Evolutionary conservation across 2,329 filamentous ascomycete genomes (phyloP).

Genomic region (Neonectria faginata): DNA sequence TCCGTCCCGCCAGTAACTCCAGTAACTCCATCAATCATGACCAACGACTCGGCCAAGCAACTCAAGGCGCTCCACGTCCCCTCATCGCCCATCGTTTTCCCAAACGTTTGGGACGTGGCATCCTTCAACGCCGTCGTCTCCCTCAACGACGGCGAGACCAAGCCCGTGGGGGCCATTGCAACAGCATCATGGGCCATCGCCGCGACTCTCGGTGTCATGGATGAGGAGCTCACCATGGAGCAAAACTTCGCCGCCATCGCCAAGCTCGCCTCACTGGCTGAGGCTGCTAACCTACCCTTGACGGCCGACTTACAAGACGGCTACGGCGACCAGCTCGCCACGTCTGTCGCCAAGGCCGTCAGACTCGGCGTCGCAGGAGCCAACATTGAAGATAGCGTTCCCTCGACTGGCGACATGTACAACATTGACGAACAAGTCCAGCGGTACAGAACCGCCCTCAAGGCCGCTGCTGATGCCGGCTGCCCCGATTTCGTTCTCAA

Average conservation of each 20-base stretch:
- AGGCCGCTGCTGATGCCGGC: conserved; percentile 58
- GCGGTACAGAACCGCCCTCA: conserved; percentile 58
- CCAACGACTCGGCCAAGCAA: conserved; percentile 50
- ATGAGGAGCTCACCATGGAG: conserved; percentile 62
- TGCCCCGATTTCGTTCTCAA: conserved; percentile 68
- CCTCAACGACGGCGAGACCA: conserved; percentile 51
- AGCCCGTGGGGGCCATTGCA: conserved; percentile 58
- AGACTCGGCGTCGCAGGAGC: conserved; percentile 65
- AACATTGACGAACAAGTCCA: conserved; percentile 59
- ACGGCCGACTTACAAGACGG: conserved; percentile 72
- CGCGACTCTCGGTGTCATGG: conserved; percentile 55
- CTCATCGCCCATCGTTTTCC: conserved; percentile 62
- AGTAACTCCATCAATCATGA: conserved; percentile 24
- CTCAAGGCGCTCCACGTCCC: conserved; percentile 62
- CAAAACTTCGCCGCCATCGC: conserved; percentile 62
- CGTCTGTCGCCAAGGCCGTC: conserved; percentile 60
- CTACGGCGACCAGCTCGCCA: conserved; percentile 61
- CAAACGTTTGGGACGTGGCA: conserved; percentile 67
- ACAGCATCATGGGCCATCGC: conserved; percentile 66
- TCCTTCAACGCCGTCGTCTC: conserved; percentile 60
- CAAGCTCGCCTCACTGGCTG: conserved; percentile 57
- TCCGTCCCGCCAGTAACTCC: neutral
- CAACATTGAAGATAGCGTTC: conserved; percentile 68
- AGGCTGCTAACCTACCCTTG: conserved; percentile 58
- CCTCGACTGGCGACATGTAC: conserved; percentile 50